Conservation (phyloP, 1,284 basidiomycete species). For the Cryptococcus jaspeensis region DNA sequence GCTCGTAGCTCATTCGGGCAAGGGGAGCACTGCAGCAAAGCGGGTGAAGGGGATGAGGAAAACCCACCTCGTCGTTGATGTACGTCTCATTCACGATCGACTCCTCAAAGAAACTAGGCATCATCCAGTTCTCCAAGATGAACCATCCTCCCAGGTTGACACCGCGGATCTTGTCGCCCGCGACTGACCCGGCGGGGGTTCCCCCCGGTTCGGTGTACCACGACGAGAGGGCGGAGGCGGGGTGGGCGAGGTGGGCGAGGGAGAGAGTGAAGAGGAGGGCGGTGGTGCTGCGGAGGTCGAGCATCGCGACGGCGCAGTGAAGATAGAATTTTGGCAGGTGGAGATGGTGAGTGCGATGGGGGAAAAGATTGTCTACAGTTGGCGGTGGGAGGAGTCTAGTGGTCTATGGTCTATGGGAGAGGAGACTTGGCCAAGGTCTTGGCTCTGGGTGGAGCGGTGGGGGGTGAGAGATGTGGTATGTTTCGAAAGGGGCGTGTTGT, state of each 20-base stretch:
- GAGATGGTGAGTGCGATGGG: neutral
- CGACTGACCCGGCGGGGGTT: constrained; percentile 24
- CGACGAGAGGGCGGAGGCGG: constrained; percentile 21
- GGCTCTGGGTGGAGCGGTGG: neutral
- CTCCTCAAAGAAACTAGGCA: constrained; percentile 29
- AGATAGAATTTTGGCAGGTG: no score
- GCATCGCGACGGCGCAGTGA: neutral
- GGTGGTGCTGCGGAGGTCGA: neutral
- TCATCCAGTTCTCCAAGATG: constrained; percentile 43
- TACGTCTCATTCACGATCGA: constrained; percentile 18
- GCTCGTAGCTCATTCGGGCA: neutral
- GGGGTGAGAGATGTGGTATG: no score
- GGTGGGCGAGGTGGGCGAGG: constrained; percentile 5
- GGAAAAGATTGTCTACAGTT: neutral
- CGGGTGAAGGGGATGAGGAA: neutral
- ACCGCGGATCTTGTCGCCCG: constrained; percentile 39
- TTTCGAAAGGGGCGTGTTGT: no score
- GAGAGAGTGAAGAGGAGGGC: neutral
- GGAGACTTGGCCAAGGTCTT: neutral
- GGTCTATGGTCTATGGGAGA: no score
- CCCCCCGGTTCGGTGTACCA: constrained; percentile 39
- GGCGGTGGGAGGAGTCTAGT: neutral
- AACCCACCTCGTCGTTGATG: constrained; percentile 31
- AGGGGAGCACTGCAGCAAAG: neutral
- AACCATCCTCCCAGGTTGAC: constrained; percentile 48